Percentiles rank a stretch among this genome's conserved stretches.
Conservation (phyloP, 139 green algal species). For the Ettlia oleoabundans region DNA sequence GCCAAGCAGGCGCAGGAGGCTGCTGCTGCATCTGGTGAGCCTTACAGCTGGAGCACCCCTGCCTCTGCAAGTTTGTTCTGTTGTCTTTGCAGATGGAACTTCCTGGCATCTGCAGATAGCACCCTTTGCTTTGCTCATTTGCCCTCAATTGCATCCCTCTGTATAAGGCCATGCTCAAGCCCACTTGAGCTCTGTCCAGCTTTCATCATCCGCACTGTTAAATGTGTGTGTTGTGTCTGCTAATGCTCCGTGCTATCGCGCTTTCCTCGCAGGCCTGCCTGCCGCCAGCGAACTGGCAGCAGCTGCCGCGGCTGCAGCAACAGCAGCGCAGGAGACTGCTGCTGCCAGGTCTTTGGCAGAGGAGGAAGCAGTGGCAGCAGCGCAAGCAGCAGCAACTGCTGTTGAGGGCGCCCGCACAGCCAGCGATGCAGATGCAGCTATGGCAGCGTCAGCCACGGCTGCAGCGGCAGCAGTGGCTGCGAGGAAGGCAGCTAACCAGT, state of each 20-base stretch:
- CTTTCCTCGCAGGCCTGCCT: background rate
- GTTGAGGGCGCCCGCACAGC: background rate
- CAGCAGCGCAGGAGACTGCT: background rate
- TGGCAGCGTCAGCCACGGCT: background rate
- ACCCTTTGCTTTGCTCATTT: no score
- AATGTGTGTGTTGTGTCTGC: background rate
- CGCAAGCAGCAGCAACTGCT: background rate
- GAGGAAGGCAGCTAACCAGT: no score
- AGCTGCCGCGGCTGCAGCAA: background rate
- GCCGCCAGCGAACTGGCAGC: background rate
- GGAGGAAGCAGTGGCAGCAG: background rate
- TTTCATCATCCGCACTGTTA: no score
- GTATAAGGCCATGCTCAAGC: no score
- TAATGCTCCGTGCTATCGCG: background rate
- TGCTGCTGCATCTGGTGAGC: background rate
- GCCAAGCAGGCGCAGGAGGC: conserved; percentile 6
- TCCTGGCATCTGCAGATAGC: no score
- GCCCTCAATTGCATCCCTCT: no score
- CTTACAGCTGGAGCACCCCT: no score
- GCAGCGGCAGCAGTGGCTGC: background rate
- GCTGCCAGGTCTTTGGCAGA: background rate
- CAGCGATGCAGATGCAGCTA: background rate
- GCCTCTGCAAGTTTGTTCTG: no score
- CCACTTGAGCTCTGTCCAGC: no score
- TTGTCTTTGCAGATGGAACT: no score